phyloP scores from a whole-genome alignment of 495 filamentous ascomycete genomes.

The Thermochaetoides thermophila region DNA sequence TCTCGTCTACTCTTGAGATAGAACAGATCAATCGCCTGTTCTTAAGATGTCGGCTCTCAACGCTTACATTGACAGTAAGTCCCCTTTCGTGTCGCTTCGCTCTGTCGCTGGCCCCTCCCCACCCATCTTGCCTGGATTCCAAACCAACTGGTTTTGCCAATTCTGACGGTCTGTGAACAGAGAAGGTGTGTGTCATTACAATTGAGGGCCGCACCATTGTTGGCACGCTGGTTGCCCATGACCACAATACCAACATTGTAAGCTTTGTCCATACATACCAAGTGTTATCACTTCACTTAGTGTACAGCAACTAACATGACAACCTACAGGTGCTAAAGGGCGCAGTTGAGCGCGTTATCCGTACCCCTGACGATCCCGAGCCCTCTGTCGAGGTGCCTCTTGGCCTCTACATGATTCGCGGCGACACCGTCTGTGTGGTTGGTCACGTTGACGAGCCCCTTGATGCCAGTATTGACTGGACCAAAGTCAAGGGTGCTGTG shows the following conservation, averaged over 20 bases:
- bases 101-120: constrained; percentile 8
- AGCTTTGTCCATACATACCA: no score
- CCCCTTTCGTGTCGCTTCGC: no score
- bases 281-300: constrained; percentile 2
- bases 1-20: no score
- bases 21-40: no score
- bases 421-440: constrained; percentile 86
- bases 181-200: constrained; percentile 83
- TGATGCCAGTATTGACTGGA: constrained; percentile 81
- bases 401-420: constrained; percentile 82
- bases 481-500: constrained; percentile 68
- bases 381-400: constrained; percentile 67
- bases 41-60: constrained; percentile 5
- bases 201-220: constrained; percentile 81
- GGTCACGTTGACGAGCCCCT: constrained; percentile 81
- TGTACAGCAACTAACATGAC: background rate
- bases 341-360: constrained; percentile 81
- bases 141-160: no score
- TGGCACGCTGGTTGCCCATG: constrained; percentile 71
- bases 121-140: background rate
- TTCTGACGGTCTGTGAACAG: no score
- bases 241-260: constrained; percentile 83
- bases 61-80: constrained; percentile 22
- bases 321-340: constrained; percentile 47
- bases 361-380: constrained; percentile 65